phyloP scores from a whole-genome alignment of 2,329 filamentous ascomycete genomes.

The Fusarium veterinarium region DNA sequence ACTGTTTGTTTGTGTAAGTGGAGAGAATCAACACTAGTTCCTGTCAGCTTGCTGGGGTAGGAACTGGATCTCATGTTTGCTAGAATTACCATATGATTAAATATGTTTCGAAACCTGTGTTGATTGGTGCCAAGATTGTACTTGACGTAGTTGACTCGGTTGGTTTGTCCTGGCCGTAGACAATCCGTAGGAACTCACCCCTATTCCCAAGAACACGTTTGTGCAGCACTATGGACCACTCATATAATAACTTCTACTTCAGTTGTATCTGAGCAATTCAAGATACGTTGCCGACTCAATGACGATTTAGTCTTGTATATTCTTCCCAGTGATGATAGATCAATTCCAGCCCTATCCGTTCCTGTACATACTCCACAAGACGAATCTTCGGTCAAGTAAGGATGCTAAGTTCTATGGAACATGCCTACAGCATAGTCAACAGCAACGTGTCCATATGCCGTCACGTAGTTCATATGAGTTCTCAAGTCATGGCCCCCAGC shows the following conservation, averaged over 20 bases:
- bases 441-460: constrained; percentile 23
- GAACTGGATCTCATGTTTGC: background rate
- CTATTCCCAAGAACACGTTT: background rate
- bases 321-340: background rate
- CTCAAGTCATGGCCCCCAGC: constrained; percentile 30
- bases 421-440: constrained; percentile 22
- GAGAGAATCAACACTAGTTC: background rate
- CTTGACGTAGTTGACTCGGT: background rate
- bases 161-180: background rate
- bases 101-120: background rate
- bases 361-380: background rate
- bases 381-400: background rate
- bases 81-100: background rate
- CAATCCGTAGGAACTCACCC: background rate
- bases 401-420: constrained; percentile 1
- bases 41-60: background rate
- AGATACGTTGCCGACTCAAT: background rate
- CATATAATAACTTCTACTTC: background rate
- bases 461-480: constrained; percentile 38
- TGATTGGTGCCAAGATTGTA: background rate
- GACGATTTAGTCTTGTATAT: background rate
- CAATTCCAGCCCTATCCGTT: background rate
- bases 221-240: background rate
- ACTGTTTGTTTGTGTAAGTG: background rate
- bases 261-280: background rate